A percentile compares a stretch with the other conserved stretches of the same genome.
These are phyloP conservation scores for Pythium monospermum DNA, from an alignment of 352 stramenopile species.

Conservation along the genomic window DNA sequence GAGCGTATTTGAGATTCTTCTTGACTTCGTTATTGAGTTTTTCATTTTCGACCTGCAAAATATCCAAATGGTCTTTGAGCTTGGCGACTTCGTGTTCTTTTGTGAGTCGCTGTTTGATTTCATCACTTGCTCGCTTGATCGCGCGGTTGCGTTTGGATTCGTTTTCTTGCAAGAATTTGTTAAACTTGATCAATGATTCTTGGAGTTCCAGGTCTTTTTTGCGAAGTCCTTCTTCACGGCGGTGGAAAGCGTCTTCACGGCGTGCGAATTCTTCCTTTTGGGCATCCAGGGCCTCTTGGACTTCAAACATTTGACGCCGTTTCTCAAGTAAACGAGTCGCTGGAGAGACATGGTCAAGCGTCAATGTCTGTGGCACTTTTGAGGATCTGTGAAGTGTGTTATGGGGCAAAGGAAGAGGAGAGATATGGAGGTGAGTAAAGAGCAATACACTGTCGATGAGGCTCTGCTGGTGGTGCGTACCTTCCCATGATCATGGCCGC, in stretches of 20 bases:
- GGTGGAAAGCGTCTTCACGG: conserved; percentile 88
- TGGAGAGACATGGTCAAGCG: conserved; percentile 90
- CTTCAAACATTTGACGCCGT: conserved; percentile 93
- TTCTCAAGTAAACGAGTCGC: conserved; percentile 93
- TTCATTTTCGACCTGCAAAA: conserved; percentile 63
- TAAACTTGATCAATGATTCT: conserved; percentile 96
- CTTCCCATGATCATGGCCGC: conserved; percentile 68
- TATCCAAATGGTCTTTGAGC: conserved; percentile 66
- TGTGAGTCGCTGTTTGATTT: conserved; percentile 86
- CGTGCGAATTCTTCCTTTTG: conserved; percentile 93
- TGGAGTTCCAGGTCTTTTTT: conserved; percentile 94
- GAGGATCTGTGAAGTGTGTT: conserved; percentile 4
- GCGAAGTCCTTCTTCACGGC: conserved; percentile 89
- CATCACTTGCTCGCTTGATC: conserved; percentile 88
- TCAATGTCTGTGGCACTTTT: conserved; percentile 85
- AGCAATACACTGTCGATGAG: background rate
- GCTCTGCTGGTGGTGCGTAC: conserved; percentile 18
- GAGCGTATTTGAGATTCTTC: conserved; percentile 84
- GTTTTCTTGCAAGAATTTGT: conserved; percentile 94
- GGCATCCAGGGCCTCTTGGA: conserved; percentile 90
- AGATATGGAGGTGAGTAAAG: background rate
- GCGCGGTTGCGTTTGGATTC: conserved; percentile 92
- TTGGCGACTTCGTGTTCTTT: conserved; percentile 87
- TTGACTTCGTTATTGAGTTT: conserved; percentile 58
- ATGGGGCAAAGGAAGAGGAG: background rate